These are phyloP conservation scores for Annulohypoxylon nitens DNA, from an alignment of 495 filamentous ascomycete genomes.

Conservation along the genomic window DNA sequence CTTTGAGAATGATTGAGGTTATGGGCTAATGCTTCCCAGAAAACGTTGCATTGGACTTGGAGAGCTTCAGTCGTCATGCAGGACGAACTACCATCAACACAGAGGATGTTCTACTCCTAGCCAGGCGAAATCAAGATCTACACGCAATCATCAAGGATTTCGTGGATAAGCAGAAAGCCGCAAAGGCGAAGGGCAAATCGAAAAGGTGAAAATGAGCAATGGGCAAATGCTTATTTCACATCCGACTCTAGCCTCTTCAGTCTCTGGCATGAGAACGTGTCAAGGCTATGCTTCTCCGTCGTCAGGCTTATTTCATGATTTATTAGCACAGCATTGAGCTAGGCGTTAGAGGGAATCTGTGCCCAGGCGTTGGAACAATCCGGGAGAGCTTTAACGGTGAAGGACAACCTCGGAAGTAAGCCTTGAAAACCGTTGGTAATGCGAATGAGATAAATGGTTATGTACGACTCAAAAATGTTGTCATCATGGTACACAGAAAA, in stretches of 20 bases:
- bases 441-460: not conserved
- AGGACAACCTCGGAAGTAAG: not conserved
- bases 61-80: conserved; percentile 90
- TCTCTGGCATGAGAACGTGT: not conserved
- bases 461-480: not conserved
- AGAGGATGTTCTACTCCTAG: conserved; percentile 88
- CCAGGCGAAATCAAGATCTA: conserved; percentile 86
- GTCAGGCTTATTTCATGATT: not conserved
- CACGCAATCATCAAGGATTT: conserved; percentile 76
- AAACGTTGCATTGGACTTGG: conserved; percentile 79
- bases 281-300: not conserved
- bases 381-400: not conserved
- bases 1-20: conserved; percentile 14
- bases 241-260: not conserved
- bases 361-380: not conserved
- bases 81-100: conserved; percentile 83
- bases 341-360: not conserved
- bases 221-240: not conserved
- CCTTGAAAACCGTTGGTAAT: not conserved
- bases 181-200: conserved; percentile 53
- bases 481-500: not conserved
- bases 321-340: not conserved
- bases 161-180: conserved; percentile 69
- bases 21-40: conserved; percentile 60
- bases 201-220: conserved; percentile 44